Conservation (phyloP, 2,329 filamentous ascomycete genomes). For the Peltaster fructicola region DNA sequence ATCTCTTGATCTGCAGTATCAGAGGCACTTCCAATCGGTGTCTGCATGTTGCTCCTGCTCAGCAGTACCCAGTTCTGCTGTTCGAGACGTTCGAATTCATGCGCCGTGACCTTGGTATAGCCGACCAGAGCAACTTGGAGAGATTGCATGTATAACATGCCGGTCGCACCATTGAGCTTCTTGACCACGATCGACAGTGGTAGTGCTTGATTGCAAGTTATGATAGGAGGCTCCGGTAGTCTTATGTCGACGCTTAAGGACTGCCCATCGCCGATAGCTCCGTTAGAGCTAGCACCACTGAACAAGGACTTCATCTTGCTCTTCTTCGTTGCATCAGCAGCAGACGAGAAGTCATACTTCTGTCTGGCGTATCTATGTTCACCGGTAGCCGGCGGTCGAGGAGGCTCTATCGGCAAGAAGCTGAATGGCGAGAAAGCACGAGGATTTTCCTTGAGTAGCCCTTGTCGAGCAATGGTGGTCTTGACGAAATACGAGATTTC, state of each 20-base stretch:
- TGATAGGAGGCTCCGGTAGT: conserved; percentile 67
- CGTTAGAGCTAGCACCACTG: conserved; percentile 22
- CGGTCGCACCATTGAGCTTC: conserved; percentile 51
- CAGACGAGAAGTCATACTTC: conserved; percentile 37
- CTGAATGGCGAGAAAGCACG: conserved; percentile 49
- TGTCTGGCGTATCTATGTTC: conserved; percentile 76
- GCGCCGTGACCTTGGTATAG: conserved; percentile 61
- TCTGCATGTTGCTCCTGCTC: conserved; percentile 51
- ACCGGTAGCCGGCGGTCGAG: conserved; percentile 45
- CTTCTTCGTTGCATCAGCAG: conserved; percentile 12
- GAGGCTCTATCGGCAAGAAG: conserved; percentile 84
- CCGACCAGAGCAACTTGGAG: conserved; percentile 70
- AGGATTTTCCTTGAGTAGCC: conserved; percentile 81
- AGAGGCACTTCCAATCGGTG: conserved; percentile 43
- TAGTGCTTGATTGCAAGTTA: conserved; percentile 76
- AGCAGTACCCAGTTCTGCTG: conserved; percentile 58
- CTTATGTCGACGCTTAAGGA: conserved; percentile 65
- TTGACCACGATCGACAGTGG: conserved; percentile 66
- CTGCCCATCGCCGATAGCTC: conserved; percentile 22
- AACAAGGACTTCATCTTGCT: conserved; percentile 44
- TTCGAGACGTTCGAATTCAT: conserved; percentile 55
- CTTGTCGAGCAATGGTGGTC: conserved; percentile 78
- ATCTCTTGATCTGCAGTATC: conserved; percentile 38
- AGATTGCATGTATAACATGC: conserved; percentile 56
- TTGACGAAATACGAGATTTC: conserved; percentile 93